phyloP scores from a whole-genome alignment of 2,329 filamentous ascomycete genomes.

The Exophiala aquamarina region DNA sequence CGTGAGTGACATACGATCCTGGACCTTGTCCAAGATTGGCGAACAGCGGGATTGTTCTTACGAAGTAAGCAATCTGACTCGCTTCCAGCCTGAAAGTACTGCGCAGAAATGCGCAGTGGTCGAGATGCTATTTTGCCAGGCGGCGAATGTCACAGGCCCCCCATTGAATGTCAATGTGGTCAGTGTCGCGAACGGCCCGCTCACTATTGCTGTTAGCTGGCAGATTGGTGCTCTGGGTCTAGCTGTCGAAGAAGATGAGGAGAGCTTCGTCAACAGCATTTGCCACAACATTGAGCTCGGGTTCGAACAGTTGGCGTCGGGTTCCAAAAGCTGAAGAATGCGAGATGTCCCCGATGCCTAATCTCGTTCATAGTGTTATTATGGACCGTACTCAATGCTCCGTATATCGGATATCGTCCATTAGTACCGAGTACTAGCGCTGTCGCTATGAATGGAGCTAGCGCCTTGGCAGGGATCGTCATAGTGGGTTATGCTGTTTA shows the following conservation, averaged over 20 bases:
- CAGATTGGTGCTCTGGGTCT: slow-evolving; percentile 41
- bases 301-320: neutral
- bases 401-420: too few species aligned
- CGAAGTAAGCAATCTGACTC: slow-evolving; percentile 48
- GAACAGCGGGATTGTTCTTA: slow-evolving; percentile 42
- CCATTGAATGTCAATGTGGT: slow-evolving; percentile 45
- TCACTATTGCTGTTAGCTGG: slow-evolving; percentile 45
- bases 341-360: too few species aligned
- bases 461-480: too few species aligned
- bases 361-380: too few species aligned
- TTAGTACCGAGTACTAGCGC: too few species aligned
- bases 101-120: slow-evolving; percentile 26
- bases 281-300: neutral
- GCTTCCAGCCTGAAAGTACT: slow-evolving; percentile 31
- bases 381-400: too few species aligned
- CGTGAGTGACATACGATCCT: slow-evolving; percentile 39
- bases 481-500: too few species aligned
- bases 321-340: too few species aligned
- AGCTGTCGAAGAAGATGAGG: neutral
- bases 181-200: slow-evolving; percentile 39
- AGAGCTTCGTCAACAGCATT: neutral
- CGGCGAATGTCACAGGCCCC: slow-evolving; percentile 39
- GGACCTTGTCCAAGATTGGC: slow-evolving; percentile 41
- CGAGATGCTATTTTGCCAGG: slow-evolving; percentile 46
- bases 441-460: too few species aligned